Evolutionary conservation across 306 rosid species (phyloP), one percentile per base, ranked within the genome.

Genomic region (Ceratonia siliqua): DNA sequence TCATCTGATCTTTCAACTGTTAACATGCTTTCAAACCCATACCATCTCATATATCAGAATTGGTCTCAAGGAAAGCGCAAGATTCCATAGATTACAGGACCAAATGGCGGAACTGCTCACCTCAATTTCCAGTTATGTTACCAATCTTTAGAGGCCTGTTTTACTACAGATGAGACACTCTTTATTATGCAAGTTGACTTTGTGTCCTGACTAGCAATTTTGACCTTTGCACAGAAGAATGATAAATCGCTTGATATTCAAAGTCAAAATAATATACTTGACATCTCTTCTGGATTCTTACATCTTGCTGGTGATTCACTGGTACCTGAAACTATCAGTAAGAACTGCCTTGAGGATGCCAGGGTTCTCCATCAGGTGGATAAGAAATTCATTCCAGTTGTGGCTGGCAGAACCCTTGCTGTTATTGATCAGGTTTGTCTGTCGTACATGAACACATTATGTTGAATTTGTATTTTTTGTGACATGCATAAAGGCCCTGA

Each of bases 341-440:
- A 89, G 85, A 84, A 79, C 59, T 83, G 74, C 84, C 89, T 94
- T 10, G 87, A 82, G 68, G 78, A 86, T 72, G 94, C 92, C 68
- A 90, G 78, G 78, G 95, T 90, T 83, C 95, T 94, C 68, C 89
- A 68, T 55, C 99, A 94, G 88, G 88, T 94, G 79, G 99, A 94
- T 83, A 90, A 94, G 85, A 94, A 94, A 81, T 94, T 85, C 85
- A 94, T 94, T 79, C 96, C 96, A 48, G 78, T 94, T 58, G 89
- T 87, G 83, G 94, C 91, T 15, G 89, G 93, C 65, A 82, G 71
- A 77, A 89, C 81, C 67, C 89, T 94, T 77, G 96, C 95, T 75
- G 70, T 87, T 78, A 88, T 94, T 83, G 99, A 94, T 81, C 99
- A 92, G 99, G 99, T 94, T 45, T 42, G 56, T 75, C 67, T 52